Base-by-base conservation (phyloP, 805 yeast genomes). In the Ogataea pilisensis region DNA sequence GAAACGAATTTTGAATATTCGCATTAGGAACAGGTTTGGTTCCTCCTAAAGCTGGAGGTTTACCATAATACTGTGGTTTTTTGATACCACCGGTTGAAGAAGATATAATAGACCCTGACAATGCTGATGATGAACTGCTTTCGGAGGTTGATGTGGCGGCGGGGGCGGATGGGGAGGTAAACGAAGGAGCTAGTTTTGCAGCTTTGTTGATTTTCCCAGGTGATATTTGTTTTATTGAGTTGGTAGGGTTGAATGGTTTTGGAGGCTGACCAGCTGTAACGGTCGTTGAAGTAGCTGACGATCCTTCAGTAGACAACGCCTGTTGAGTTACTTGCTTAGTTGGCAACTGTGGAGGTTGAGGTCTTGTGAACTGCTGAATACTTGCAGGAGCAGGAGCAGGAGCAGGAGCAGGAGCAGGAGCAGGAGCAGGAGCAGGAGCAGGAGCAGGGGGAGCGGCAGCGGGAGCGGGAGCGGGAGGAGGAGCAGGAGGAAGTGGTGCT, bases 41-140 rank as follows among this genome's bases (percentile, higher is more conserved):
- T 21, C 11, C 11, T 4, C 47, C 39, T 1, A 46, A 31, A n/a
- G 46, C 37, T 17, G 47, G 44, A 13, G 49, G 53, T 34, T 48
- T 54, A 8, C 56, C 56, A 44, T 55, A 60, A 43, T 50, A 55
- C 31, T 54, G 60, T 16, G 60, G 65, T 43, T 56, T 60, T 35
- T 50, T 48, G 14, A 51, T 50, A 3, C 44, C 49, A n/a, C 45
- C 43, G n/a, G n/a, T n/a, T n/a, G n/a, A n/a, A n/a, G 31, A 50
- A 30, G 49, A 32, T 14, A 12, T 22, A 18, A 24, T 12, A 31
- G n/a, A 12, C 18, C 61, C 43, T 50, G 54, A 38, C 51, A 57
- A 42, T 52, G 62, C 30, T 49, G 60, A 12, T 34, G 64, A 36
- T 48, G 62, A 26, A 31, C 26, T 22, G 62, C 25, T 34, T 61